phyloP scores from a whole-genome alignment of 192 early-diverging fungal species.

The Diversispora eburnea region DNA sequence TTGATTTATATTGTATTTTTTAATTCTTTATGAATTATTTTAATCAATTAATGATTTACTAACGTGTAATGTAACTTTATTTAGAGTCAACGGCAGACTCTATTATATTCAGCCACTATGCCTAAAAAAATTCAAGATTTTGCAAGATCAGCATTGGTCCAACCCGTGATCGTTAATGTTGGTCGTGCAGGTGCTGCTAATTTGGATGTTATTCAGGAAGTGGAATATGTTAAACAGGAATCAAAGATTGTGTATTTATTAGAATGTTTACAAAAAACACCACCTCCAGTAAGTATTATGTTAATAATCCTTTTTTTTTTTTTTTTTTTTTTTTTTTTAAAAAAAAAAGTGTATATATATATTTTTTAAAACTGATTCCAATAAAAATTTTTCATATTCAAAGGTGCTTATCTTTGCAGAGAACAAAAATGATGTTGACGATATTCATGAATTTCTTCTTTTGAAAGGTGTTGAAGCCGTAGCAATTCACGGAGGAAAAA shows the following conservation, averaged over 20 bases:
- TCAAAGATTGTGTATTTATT: slow-evolving; percentile 92
- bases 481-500: slow-evolving; percentile 93
- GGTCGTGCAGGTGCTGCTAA: slow-evolving; percentile 95
- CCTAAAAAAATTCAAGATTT: slow-evolving; percentile 99
- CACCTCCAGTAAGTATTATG: slow-evolving; percentile 69
- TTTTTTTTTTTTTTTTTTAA: background rate
- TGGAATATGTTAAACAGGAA: slow-evolving; percentile 96
- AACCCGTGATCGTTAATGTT: slow-evolving; percentile 94
- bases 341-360: background rate
- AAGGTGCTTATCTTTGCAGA: slow-evolving; percentile 94
- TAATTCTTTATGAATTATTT: background rate
- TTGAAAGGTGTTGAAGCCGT: slow-evolving; percentile 93
- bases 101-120: slow-evolving; percentile 96
- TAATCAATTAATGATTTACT: background rate
- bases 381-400: background rate
- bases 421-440: slow-evolving; percentile 98
- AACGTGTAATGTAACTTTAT: slow-evolving; percentile 9
- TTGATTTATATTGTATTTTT: background rate
- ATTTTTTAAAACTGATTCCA: background rate
- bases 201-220: slow-evolving; percentile 95
- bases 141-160: slow-evolving; percentile 81
- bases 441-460: slow-evolving; percentile 95
- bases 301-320: background rate
- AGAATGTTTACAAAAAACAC: slow-evolving; percentile 94
- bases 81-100: slow-evolving; percentile 86